Evolutionary conservation across 1,284 basidiomycete genomes (phyloP).

Genomic region (Pseudozyma tsukubaensis): DNA sequence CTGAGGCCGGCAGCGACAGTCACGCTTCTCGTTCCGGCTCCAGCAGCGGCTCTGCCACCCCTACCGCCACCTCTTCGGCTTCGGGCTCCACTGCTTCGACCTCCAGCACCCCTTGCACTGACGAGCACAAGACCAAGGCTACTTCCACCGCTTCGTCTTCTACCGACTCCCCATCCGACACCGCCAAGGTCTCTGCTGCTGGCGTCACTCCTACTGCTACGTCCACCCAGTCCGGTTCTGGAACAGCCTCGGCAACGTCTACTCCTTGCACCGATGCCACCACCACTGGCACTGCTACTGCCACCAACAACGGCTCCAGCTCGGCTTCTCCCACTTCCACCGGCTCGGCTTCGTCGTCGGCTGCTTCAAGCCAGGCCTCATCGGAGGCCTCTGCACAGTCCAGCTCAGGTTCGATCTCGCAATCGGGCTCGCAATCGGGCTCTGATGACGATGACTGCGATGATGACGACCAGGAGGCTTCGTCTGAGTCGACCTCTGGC

Average conservation of each 20-base stretch:
- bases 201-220: slow-evolving; percentile 6
- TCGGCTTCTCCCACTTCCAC: slow-evolving; percentile 14
- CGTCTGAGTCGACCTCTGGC: slow-evolving; percentile 12
- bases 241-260: slow-evolving; percentile 1
- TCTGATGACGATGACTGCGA: slow-evolving; percentile 19
- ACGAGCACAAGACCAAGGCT: slow-evolving; percentile 18
- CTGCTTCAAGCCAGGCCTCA: slow-evolving; percentile 18
- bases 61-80: slow-evolving; percentile 25
- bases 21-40: slow-evolving; percentile 8
- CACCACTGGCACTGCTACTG: slow-evolving; percentile 5
- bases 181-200: too few species aligned
- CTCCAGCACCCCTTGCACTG: slow-evolving; percentile 26
- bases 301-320: slow-evolving; percentile 8
- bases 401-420: slow-evolving; percentile 1
- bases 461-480: slow-evolving; percentile 15
- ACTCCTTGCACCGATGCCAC: slow-evolving; percentile 11
- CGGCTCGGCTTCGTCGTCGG: slow-evolving; percentile 7
- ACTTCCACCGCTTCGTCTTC: slow-evolving; percentile 10
- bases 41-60: slow-evolving; percentile 15
- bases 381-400: slow-evolving; percentile 8
- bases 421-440: not conserved
- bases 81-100: slow-evolving; percentile 16
- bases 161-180: slow-evolving; percentile 2
- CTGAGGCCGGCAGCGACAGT: slow-evolving; percentile 4
- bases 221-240: not conserved